Evolutionary conservation across 2,329 filamentous ascomycete species (phyloP).

Genomic region (Exophiala lecanii-corni): DNA sequence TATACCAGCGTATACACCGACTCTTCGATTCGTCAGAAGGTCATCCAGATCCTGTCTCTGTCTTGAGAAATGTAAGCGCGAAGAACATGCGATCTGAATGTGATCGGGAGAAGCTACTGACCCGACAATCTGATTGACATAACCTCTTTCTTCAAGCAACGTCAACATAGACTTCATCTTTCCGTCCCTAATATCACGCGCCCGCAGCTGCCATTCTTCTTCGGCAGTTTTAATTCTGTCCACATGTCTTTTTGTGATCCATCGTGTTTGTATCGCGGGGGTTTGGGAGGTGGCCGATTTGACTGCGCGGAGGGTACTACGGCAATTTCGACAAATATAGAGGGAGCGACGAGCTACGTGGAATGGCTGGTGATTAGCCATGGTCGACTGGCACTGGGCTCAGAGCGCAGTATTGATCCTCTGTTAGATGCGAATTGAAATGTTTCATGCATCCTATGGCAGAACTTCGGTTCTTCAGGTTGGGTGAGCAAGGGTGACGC

Average conservation of each 20-base stretch:
- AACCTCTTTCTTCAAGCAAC: conserved; percentile 43
- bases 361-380: conserved; percentile 4
- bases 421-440: background rate
- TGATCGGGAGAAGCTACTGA: conserved; percentile 24
- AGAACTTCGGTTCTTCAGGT: background rate
- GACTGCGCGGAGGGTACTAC: conserved; percentile 5
- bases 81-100: background rate
- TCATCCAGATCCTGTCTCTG: conserved; percentile 40
- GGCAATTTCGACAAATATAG: conserved; percentile 17
- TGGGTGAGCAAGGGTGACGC: too few relatives aligned
- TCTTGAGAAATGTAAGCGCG: conserved; percentile 28
- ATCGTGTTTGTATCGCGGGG: conserved; percentile 25
- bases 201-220: conserved; percentile 37
- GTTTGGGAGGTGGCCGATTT: background rate
- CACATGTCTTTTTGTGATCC: conserved; percentile 36
- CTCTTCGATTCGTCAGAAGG: conserved; percentile 42
- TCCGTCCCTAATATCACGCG: conserved; percentile 41
- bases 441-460: background rate
- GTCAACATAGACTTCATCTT: conserved; percentile 40
- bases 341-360: conserved; percentile 9
- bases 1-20: conserved; percentile 45
- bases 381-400: background rate
- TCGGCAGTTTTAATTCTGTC: conserved; percentile 37
- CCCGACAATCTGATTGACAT: conserved; percentile 46
- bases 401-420: background rate